Evolutionary conservation across 202 grass and related monocot species (phyloP).

Genomic region (Panicum hallii): DNA sequence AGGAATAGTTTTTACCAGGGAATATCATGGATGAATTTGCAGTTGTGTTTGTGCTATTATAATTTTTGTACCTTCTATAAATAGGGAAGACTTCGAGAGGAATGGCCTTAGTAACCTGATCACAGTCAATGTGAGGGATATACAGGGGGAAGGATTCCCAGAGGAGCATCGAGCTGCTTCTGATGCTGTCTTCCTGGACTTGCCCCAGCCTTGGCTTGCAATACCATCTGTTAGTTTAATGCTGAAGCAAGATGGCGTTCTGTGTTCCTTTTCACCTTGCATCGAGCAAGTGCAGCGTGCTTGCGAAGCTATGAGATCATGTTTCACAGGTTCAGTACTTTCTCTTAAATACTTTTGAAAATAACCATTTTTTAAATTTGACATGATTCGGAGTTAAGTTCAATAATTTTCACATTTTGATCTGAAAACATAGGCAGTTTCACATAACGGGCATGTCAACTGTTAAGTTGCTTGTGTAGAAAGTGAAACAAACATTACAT

Average conservation of each 20-base stretch:
- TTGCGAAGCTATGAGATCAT: constrained; percentile 61
- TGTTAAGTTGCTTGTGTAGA: constrained; percentile 6
- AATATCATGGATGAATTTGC: neutral
- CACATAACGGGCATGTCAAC: neutral
- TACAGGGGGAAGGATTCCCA: constrained; percentile 86
- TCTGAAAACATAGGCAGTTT: neutral
- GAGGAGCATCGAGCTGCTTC: constrained; percentile 55
- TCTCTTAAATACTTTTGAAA: neutral
- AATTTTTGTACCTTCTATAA: constrained; percentile 16
- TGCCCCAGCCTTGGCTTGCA: constrained; percentile 92
- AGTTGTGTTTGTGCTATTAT: neutral
- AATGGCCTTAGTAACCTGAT: constrained; percentile 76
- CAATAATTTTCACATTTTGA: neutral
- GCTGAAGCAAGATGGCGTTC: constrained; percentile 73
- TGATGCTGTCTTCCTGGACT: constrained; percentile 87
- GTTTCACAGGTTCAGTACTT: constrained; percentile 71
- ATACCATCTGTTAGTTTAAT: constrained; percentile 67
- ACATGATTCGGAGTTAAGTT: neutral
- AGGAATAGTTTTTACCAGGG: neutral
- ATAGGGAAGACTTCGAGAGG: constrained; percentile 85
- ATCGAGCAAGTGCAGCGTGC: constrained; percentile 92
- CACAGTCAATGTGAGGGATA: constrained; percentile 74
- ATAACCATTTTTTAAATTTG: neutral
- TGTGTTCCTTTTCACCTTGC: constrained; percentile 96
- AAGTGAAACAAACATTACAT: neutral